Evolutionary conservation across 2,329 filamentous ascomycete genomes (phyloP).

Genomic region (Lasiodiplodia sp.): DNA sequence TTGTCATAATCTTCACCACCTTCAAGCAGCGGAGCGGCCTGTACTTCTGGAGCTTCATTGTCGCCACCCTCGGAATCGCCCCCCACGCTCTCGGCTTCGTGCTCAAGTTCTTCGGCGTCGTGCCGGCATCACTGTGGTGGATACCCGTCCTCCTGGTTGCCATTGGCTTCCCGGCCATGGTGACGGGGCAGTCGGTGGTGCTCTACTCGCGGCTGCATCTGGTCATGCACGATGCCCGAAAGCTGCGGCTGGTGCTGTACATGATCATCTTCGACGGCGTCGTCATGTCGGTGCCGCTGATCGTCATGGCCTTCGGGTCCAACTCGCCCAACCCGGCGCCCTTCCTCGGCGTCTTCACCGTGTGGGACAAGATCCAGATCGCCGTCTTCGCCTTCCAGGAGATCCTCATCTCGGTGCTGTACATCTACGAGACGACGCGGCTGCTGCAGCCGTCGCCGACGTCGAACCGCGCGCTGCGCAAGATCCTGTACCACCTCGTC

Average conservation of each 20-base stretch:
- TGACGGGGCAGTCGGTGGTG: conserved; percentile 68
- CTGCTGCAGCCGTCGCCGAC: neutral
- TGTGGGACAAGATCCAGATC: conserved; percentile 57
- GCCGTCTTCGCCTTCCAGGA: conserved; percentile 53
- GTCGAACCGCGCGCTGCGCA: conserved; percentile 34
- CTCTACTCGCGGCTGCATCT: conserved; percentile 70
- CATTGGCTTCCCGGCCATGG: conserved; percentile 64
- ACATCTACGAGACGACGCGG: conserved; percentile 11
- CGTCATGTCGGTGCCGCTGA: conserved; percentile 62
- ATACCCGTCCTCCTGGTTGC: conserved; percentile 55
- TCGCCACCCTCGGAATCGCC: conserved; percentile 53
- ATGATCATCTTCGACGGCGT: conserved; percentile 66
- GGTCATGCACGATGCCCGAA: conserved; percentile 58
- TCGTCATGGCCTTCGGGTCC: conserved; percentile 63
- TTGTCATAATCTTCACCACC: conserved; percentile 52
- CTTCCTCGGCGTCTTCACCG: conserved; percentile 47
- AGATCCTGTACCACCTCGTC: conserved; percentile 45
- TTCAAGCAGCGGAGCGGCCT: conserved; percentile 57
- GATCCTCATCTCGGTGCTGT: conserved; percentile 36
- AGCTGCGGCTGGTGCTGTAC: conserved; percentile 59
- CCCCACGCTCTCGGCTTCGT: conserved; percentile 58
- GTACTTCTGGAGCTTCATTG: conserved; percentile 59
- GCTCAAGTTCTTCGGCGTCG: conserved; percentile 52
- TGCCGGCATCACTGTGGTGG: neutral
- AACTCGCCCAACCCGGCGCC: conserved; percentile 49